Evolutionary conservation across 75 land plant species (phyloP), one percentile per base, ranked within the genome.

Genomic region (Cupressus sempervirens): DNA sequence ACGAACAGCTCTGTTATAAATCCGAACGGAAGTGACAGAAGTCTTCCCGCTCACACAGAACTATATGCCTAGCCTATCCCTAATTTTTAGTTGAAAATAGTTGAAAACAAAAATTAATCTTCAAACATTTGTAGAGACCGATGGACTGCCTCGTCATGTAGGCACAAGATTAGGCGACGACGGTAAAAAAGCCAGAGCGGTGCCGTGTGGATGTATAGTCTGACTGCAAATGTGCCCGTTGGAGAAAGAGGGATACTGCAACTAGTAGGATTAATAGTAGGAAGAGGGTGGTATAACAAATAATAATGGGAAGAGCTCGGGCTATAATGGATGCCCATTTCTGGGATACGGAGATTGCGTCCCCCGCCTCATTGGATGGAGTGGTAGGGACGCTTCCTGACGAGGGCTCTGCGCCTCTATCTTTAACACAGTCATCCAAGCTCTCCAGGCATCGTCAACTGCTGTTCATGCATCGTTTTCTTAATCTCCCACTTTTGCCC

Each of bases 401-500:
- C 26, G 87, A 85, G 23, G 74, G 87, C 83, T 84, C 87, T 7
- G 74, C 87, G 32, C 95, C 92, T 8, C 84, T 92, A 1, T 88
- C 91, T 11, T 52, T 93, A 3, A 87, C 92, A 3, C 76, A 93
- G 65, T 92, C 92, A 3, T 12, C 53, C 36, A 83, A 84, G 16
- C 89, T 93, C 40, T 83, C 92, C 7, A 73, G 95, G 45, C 88
- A 92, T 81, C 91, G 88, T 53, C 95, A 93, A 86, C 68, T 90
- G 79, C 86, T 92, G 67, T 93, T 93, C 88, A 68, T 93, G 83
- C 95, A 92, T 84, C 89, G 91, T 30, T 93, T 93, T 92, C 87
- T 92, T 88, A 14, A 87, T 32, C 70, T 84, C 4, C 92, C 92
- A 32, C 87, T 92, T 70, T 84, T 93, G 82, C 95, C 93, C 41